phyloP scores from a whole-genome alignment of 2,329 filamentous ascomycete species.

The Cryphonectria carpinicola region DNA sequence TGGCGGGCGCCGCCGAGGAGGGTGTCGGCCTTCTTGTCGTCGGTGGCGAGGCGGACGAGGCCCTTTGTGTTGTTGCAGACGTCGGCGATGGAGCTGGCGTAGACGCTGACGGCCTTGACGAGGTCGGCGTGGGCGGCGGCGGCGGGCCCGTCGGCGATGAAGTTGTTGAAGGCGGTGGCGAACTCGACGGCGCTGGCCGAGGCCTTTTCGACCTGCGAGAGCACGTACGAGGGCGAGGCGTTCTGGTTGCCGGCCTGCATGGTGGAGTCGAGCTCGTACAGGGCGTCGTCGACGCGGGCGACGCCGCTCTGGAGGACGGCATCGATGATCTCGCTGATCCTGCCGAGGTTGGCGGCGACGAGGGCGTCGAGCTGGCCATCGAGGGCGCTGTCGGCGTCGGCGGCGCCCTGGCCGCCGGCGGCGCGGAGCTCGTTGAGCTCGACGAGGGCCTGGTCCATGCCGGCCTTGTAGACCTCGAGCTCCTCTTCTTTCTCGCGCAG shows the following conservation, averaged over 20 bases:
- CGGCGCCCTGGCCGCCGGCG: no score
- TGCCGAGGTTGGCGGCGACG: conserved; percentile 82
- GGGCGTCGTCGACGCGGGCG: conserved; percentile 89
- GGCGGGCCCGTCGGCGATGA: conserved; percentile 93
- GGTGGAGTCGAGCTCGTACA: conserved; percentile 95
- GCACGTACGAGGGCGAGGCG: conserved; percentile 88
- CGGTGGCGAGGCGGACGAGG: conserved; percentile 86
- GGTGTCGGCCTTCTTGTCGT: conserved; percentile 92
- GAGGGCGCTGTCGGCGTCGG: conserved; percentile 76
- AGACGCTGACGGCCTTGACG: conserved; percentile 89
- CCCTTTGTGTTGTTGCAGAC: conserved; percentile 97
- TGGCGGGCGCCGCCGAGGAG: conserved; percentile 81
- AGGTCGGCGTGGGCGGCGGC: conserved; percentile 81
- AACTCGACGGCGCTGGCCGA: conserved; percentile 95
- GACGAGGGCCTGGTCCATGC: conserved; percentile 94
- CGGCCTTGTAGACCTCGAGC: conserved; percentile 95
- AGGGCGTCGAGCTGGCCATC: conserved; percentile 92
- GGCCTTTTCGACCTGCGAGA: conserved; percentile 97
- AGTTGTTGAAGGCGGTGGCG: conserved; percentile 97
- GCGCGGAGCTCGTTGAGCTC: conserved; percentile 91
- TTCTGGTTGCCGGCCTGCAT: conserved; percentile 99
- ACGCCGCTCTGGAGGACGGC: conserved; percentile 93
- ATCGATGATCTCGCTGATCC: conserved; percentile 97
- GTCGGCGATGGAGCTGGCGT: conserved; percentile 88
- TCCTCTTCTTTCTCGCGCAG: conserved; percentile 96